Conservation (phyloP, 176 grass and related monocot species). For the Ensete glaucum region DNA sequence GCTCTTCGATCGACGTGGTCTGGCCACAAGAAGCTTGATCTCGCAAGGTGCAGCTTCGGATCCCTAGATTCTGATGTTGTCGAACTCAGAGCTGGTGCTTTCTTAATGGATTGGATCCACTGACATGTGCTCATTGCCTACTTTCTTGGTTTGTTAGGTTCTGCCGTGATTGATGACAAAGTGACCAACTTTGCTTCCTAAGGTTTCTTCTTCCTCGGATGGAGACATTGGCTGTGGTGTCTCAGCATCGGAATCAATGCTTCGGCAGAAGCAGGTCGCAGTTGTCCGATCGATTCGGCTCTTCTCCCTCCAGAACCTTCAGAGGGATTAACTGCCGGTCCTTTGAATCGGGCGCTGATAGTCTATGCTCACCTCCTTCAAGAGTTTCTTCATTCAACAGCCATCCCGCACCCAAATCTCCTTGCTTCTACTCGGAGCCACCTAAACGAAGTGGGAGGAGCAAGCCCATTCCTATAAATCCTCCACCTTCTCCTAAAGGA, state of each 20-base stretch:
- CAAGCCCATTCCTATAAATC: constrained; percentile 53
- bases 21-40: too few relatives aligned
- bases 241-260: constrained; percentile 47
- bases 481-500: constrained; percentile 30
- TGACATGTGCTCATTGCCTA: too few relatives aligned
- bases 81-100: too few relatives aligned
- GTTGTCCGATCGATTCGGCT: constrained; percentile 28
- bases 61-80: too few relatives aligned
- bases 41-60: too few relatives aligned
- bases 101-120: too few relatives aligned
- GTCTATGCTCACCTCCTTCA: constrained; percentile 23
- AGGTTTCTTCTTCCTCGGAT: constrained; percentile 13
- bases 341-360: constrained; percentile 37
- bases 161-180: constrained; percentile 1
- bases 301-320: constrained; percentile 30
- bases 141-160: constrained; percentile 9
- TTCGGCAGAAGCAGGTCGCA: constrained; percentile 29
- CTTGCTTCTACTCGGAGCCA: constrained; percentile 21
- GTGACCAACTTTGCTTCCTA: constrained; percentile 8
- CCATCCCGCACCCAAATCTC: constrained; percentile 35
- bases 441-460: constrained; percentile 35
- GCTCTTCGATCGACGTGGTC: too few relatives aligned
- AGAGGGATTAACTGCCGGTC: constrained; percentile 50
- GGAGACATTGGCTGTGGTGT: constrained; percentile 49
- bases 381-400: not conserved